Conservation (phyloP, 805 yeast genomes). For the Wickerhamiella cacticola region DNA sequence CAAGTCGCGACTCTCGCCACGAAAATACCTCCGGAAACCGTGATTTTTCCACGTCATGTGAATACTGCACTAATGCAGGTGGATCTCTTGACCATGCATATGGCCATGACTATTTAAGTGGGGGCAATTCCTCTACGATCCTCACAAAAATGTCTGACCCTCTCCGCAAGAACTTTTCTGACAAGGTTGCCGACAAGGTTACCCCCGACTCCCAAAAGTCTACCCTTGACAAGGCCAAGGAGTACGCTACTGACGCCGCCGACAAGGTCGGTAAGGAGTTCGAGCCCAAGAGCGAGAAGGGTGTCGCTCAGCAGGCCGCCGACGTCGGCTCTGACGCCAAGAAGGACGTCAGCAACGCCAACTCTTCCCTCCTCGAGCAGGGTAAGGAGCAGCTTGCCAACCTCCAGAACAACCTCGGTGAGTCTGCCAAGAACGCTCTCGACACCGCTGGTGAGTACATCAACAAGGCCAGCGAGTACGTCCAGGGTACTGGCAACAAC, state of each 20-base stretch:
- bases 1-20: no score
- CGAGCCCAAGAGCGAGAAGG: constrained; percentile 41
- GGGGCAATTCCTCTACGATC: neutral
- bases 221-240: constrained; percentile 55
- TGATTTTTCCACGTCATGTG: neutral
- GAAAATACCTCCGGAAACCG: no score
- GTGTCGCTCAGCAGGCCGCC: constrained; percentile 52
- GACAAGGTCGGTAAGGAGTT: constrained; percentile 50
- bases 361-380: constrained; percentile 31
- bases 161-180: constrained; percentile 66
- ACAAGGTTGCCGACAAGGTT: constrained; percentile 52
- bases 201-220: constrained; percentile 65
- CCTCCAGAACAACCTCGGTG: constrained; percentile 17
- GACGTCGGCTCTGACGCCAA: constrained; percentile 49
- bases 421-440: constrained; percentile 20
- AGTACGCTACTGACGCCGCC: constrained; percentile 49
- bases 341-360: constrained; percentile 38
- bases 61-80: neutral
- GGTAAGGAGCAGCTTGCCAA: constrained; percentile 21
- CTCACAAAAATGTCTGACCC: constrained; percentile 25
- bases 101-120: neutral
- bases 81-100: neutral
- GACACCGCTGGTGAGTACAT: constrained; percentile 25
- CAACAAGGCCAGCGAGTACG: constrained; percentile 27
- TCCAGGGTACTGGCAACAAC: constrained; percentile 22